phyloP scores from a whole-genome alignment of 2,329 filamentous ascomycete species.

The Leptographium radiaticola region DNA sequence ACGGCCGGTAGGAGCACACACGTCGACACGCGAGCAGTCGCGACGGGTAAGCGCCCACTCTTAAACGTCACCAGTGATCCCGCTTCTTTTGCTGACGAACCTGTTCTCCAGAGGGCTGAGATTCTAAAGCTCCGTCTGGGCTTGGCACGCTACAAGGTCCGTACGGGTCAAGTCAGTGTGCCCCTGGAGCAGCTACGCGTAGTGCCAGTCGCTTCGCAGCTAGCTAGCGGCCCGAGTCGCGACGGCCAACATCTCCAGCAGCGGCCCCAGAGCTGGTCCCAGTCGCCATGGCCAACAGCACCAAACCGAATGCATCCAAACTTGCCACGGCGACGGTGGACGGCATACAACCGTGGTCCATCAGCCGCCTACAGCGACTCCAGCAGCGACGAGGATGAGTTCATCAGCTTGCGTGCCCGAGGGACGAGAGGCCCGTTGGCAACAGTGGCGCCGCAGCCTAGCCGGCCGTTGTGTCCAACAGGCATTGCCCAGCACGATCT shows the following conservation, averaged over 20 bases:
- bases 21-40: slow-evolving; percentile 35
- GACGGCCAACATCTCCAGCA: background rate
- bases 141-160: slow-evolving; percentile 62
- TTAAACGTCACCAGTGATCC: too few relatives aligned
- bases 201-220: slow-evolving; percentile 14
- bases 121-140: slow-evolving; percentile 55
- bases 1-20: slow-evolving; percentile 4
- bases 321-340: background rate
- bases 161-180: slow-evolving; percentile 55
- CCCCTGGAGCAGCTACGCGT: slow-evolving; percentile 48
- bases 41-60: slow-evolving; percentile 26
- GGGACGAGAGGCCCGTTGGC: background rate
- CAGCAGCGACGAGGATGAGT: background rate
- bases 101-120: slow-evolving; percentile 40
- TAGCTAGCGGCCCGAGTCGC: background rate
- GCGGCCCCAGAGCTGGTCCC: background rate
- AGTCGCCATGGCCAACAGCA: background rate
- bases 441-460: background rate
- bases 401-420: background rate
- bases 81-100: background rate
- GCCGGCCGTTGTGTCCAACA: background rate
- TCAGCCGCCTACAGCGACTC: background rate
- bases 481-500: background rate
- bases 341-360: background rate
- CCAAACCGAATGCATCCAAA: background rate